Evolutionary conservation across 768 basidiomycete species (phyloP).

Genomic region (Cystoderma amianthinum): DNA sequence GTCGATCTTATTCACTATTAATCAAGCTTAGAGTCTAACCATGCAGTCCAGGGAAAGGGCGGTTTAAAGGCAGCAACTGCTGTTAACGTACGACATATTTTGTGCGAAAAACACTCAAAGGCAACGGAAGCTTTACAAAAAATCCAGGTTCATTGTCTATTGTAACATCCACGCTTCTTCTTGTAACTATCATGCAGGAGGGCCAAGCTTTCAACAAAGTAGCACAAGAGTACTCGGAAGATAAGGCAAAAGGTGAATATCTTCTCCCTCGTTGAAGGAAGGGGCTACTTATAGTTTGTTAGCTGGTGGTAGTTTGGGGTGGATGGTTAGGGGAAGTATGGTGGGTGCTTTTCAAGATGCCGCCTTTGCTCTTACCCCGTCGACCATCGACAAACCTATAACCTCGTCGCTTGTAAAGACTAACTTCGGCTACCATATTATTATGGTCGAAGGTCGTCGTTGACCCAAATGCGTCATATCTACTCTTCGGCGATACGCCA

Average conservation of each 20-base stretch:
- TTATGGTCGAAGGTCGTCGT: slow-evolving; percentile 85
- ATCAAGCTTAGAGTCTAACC: background rate
- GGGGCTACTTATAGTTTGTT: slow-evolving; percentile 5
- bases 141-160: slow-evolving; percentile 52
- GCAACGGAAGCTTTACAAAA: slow-evolving; percentile 74
- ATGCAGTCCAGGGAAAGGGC: slow-evolving; percentile 41
- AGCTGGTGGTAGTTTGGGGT: slow-evolving; percentile 85
- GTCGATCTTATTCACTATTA: background rate
- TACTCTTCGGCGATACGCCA: background rate
- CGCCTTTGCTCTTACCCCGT: slow-evolving; percentile 77
- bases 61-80: slow-evolving; percentile 73
- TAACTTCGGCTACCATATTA: slow-evolving; percentile 80
- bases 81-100: slow-evolving; percentile 80
- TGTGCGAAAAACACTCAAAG: slow-evolving; percentile 84
- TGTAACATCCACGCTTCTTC: background rate
- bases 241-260: slow-evolving; percentile 75
- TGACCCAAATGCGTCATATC: slow-evolving; percentile 18
- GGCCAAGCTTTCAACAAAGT: slow-evolving; percentile 85
- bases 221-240: slow-evolving; percentile 85
- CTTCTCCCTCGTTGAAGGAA: background rate
- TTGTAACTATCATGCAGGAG: slow-evolving; percentile 28
- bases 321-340: slow-evolving; percentile 86
- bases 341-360: slow-evolving; percentile 86
- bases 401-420: slow-evolving; percentile 75
- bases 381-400: slow-evolving; percentile 73